A percentile compares a stretch with the other conserved stretches of the same genome.
Conservation (phyloP, 148 eudicot species). For the Cornus controversa region DNA sequence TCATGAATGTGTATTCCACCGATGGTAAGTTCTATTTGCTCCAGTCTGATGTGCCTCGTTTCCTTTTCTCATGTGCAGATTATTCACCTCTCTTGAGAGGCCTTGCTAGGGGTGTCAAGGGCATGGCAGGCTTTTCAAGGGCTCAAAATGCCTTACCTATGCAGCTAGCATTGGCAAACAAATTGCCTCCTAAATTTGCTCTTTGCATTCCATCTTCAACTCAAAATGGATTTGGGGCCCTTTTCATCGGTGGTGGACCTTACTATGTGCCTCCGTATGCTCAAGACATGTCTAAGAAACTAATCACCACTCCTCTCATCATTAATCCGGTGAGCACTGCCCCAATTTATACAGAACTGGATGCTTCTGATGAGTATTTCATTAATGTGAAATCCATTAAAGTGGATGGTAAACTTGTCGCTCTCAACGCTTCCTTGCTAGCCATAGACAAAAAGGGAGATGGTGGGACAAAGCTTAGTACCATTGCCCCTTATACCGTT, state of each 20-base stretch:
- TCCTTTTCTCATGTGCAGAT: slow-evolving; percentile 26
- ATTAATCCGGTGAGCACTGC: slow-evolving; percentile 14
- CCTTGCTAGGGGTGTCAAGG: slow-evolving; percentile 27
- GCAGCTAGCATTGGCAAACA: slow-evolving; percentile 28
- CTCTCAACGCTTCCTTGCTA: slow-evolving; percentile 22
- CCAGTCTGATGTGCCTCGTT: neutral
- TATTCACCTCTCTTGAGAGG: slow-evolving; percentile 21
- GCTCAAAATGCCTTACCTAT: slow-evolving; percentile 17
- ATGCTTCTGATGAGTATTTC: slow-evolving; percentile 26
- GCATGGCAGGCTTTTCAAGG: slow-evolving; percentile 29
- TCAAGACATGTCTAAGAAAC: slow-evolving; percentile 4
- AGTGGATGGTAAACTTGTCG: slow-evolving; percentile 10
- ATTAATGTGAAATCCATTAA: slow-evolving; percentile 26
- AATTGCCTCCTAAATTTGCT: slow-evolving; percentile 36
- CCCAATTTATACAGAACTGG: slow-evolving; percentile 2
- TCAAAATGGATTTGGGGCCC: neutral
- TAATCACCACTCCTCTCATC: slow-evolving; percentile 21
- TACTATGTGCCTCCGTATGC: slow-evolving; percentile 18
- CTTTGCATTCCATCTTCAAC: slow-evolving; percentile 37
- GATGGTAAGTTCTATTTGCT: neutral
- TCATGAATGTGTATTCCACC: neutral
- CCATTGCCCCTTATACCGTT: slow-evolving; percentile 18
- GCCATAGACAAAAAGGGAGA: slow-evolving; percentile 15
- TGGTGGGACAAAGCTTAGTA: slow-evolving; percentile 39
- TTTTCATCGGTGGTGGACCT: slow-evolving; percentile 24